Base-by-base conservation (phyloP, 148 eudicot genomes). In the Camellia japonica region DNA sequence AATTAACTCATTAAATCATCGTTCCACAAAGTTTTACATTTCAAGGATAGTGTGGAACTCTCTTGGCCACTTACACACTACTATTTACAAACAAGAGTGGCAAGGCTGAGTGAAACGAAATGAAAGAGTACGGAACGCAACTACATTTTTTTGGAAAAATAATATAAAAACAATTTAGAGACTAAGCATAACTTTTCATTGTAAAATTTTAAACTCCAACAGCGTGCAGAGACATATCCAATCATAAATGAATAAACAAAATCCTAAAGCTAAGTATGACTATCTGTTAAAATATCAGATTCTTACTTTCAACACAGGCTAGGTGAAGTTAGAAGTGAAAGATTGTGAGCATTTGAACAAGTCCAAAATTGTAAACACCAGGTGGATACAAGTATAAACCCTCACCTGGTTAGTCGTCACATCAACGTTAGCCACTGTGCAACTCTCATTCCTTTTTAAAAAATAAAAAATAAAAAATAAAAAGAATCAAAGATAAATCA, bases 381-480 rank as follows among this genome's bases (percentile, higher is more conserved):
- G 23, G 3, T 49, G 11, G 20, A 11, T 73, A 44, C 38, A 30
- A 30, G 38, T 30, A 30, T 30, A 64, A 46, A 15, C 7, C 62
- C 68, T 76, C 76, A 94, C 98, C 93, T 94, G 93, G 72, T 86
- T 91, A 75, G 58, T 81, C 83, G 82, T 90, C 65, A 67, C 83
- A 76, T 90, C 90, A 18, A 47, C 71, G 23, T 87, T 91, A 69
- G 87, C 84, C 56, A 79, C 90, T 71, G 77, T 65, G 60, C 82
- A 82, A 46, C 76, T 87, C 76, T 89, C 90, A 62, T 88, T 86
- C 92, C 97, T 93, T 78, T 64, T 58, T 84, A 14, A 9, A n/a
- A 61, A 61, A 3, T 52, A 54, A 14, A 9, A n/a, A 61, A 61
- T 3, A 13, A 64, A 20, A 70, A 30, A 30, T 30, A 30, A 30